These are phyloP conservation scores for Phytophthora pluvialis DNA, from an alignment of 352 stramenopile species.

Conservation along the genomic window DNA sequence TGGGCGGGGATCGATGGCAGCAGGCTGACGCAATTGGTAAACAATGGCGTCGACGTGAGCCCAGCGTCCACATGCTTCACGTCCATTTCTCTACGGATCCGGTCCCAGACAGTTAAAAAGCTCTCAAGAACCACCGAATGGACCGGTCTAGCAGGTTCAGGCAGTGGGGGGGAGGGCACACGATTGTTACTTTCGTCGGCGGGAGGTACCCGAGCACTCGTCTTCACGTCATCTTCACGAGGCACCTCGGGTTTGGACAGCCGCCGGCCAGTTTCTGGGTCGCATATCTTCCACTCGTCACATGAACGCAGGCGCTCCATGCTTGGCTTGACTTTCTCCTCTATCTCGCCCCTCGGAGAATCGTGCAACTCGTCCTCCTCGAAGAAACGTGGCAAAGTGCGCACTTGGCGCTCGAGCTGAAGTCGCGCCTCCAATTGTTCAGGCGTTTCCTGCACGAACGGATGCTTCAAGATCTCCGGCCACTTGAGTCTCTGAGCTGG, in stretches of 20 bases:
- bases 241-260: conserved; percentile 21
- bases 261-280: conserved; percentile 71
- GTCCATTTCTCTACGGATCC: conserved; percentile 35
- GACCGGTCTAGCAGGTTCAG: conserved; percentile 2
- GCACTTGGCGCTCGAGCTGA: conserved; percentile 67
- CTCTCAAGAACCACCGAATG: conserved; percentile 26
- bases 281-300: conserved; percentile 89
- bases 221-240: neutral
- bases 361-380: conserved; percentile 51
- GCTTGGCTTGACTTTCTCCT: conserved; percentile 60
- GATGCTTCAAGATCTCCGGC: conserved; percentile 90
- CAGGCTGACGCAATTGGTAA: conserved; percentile 29
- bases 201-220: neutral
- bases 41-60: conserved; percentile 29
- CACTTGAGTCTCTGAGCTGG: conserved; percentile 84
- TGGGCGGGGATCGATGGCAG: conserved; percentile 27
- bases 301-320: conserved; percentile 74
- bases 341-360: conserved; percentile 16
- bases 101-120: conserved; percentile 37
- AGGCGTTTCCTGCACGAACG: conserved; percentile 88
- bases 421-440: conserved; percentile 60
- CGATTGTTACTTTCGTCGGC: conserved; percentile 20
- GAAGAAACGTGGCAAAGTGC: conserved; percentile 71
- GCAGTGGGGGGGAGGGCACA: neutral
- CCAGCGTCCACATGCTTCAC: conserved; percentile 23